Evolutionary conservation across 2,329 filamentous ascomycete species (phyloP).

Genomic region (Coniochaeta prunicola): DNA sequence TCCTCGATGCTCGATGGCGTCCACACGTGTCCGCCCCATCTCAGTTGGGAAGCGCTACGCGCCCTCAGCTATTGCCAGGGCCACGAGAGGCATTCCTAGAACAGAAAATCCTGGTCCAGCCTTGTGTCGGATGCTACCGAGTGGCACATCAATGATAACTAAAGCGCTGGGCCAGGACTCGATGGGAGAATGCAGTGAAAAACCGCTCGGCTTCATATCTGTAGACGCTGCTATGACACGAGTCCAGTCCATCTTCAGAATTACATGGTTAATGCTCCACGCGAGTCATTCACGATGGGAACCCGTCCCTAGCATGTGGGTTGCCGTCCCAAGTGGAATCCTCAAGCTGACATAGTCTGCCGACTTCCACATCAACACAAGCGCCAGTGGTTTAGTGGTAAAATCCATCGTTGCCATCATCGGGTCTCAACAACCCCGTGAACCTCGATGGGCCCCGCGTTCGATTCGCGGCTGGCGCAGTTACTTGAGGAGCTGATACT

Average conservation of each 20-base stretch:
- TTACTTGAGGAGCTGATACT: neutral
- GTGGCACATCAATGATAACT: neutral
- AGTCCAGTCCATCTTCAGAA: no score
- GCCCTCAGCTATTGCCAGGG: neutral
- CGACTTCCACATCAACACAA: neutral
- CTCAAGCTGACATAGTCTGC: neutral
- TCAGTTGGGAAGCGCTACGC: neutral
- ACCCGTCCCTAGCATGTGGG: neutral
- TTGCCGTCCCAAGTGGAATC: neutral
- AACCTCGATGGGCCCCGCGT: neutral
- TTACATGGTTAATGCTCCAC: no score
- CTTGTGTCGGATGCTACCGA: neutral
- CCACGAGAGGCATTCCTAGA: neutral
- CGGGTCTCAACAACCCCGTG: neutral
- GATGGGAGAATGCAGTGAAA: no score
- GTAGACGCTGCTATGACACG: no score
- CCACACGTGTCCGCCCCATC: neutral
- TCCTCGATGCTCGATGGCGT: neutral
- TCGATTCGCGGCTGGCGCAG: neutral
- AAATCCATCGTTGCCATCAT: slow-evolving; percentile 42
- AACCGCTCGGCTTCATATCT: no score
- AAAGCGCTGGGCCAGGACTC: no score
- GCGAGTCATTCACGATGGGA: neutral
- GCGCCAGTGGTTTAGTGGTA: slow-evolving; percentile 39
- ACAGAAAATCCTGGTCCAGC: no score